These are phyloP conservation scores for Quercus engelmannii DNA, from an alignment of 306 rosid species.

Conservation along the genomic window DNA sequence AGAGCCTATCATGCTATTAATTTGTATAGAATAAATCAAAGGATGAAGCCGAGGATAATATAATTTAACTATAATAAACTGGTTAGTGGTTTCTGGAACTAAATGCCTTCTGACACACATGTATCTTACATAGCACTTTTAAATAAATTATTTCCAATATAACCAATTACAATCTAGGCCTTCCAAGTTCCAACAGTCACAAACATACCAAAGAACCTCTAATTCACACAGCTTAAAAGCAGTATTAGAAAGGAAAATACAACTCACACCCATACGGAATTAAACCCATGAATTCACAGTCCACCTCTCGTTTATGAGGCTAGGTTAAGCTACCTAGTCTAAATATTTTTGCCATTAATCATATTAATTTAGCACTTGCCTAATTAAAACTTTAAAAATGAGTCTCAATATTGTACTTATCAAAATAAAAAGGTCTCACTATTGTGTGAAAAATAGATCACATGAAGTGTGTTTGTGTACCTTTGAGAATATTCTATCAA, in stretches of 20 bases:
- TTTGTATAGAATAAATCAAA: background rate
- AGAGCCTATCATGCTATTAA: background rate
- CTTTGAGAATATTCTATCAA: constrained; percentile 84
- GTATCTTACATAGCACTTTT: background rate
- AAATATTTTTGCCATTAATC: background rate
- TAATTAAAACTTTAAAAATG: background rate
- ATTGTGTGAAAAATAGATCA: background rate
- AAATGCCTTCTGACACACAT: background rate
- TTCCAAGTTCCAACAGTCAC: background rate
- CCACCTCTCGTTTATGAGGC: background rate
- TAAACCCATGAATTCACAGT: background rate
- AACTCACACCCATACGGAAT: background rate
- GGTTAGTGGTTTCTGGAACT: background rate
- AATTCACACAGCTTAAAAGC: background rate
- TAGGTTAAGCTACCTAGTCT: background rate
- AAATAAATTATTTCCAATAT: background rate
- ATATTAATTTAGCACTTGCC: background rate
- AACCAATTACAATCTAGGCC: background rate
- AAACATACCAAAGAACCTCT: background rate
- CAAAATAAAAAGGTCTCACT: background rate
- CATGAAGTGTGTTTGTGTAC: constrained; percentile 27
- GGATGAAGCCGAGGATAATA: background rate
- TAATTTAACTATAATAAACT: background rate
- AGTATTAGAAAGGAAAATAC: background rate
- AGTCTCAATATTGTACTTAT: background rate